A percentile compares a stretch with the other conserved stretches of the same genome.
phyloP scores from a whole-genome alignment of 768 basidiomycete species.

The Phlegmacium glaucopus region DNA sequence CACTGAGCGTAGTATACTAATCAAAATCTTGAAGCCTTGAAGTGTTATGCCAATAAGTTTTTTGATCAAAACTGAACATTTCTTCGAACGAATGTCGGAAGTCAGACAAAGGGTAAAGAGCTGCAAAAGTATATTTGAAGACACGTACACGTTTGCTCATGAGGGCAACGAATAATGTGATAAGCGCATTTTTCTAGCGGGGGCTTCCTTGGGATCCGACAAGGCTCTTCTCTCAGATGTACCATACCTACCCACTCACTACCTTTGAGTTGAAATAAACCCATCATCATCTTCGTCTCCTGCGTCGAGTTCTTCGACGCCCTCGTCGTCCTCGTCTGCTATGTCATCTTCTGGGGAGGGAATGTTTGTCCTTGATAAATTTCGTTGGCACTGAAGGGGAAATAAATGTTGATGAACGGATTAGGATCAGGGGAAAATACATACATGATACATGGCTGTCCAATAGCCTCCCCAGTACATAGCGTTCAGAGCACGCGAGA shows the following conservation, averaged over 20 bases:
- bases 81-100: not conserved
- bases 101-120: constrained; percentile 6
- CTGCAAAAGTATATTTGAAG: constrained; percentile 3
- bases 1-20: no score
- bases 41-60: not conserved
- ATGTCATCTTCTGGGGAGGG: constrained; percentile 1
- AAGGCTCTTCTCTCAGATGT: no score
- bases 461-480: constrained; percentile 90
- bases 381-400: constrained; percentile 29
- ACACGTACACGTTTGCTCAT: constrained; percentile 16
- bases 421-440: constrained; percentile 19
- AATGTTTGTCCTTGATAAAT: constrained; percentile 8
- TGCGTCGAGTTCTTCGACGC: constrained; percentile 22
- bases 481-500: constrained; percentile 67
- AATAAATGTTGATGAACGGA: constrained; percentile 2
- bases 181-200: no score
- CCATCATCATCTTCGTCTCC: constrained; percentile 23
- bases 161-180: constrained; percentile 6
- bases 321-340: constrained; percentile 13
- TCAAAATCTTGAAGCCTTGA: not conserved
- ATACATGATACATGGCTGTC: constrained; percentile 81
- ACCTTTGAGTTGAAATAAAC: constrained; percentile 40
- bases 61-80: not conserved
- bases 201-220: no score
- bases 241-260: constrained; percentile 4